A percentile compares a stretch with the other conserved stretches of the same genome.
Conservation (phyloP, 2,329 filamentous ascomycete genomes). For the Neocucurbitaria cava region DNA sequence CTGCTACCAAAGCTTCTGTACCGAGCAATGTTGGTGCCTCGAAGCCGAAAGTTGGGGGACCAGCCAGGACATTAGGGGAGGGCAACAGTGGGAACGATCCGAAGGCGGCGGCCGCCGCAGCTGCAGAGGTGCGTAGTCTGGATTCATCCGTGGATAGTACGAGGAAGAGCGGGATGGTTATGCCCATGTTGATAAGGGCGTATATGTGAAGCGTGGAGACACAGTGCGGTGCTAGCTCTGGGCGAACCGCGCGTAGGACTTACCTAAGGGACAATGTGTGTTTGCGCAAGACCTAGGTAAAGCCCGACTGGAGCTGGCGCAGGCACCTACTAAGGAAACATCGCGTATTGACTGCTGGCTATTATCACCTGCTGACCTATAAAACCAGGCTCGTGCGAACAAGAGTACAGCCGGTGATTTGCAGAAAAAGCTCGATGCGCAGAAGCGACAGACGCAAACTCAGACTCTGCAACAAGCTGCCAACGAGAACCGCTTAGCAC, state of each 20-base stretch:
- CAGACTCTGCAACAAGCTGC: slow-evolving; percentile 74
- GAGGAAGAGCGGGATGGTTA: slow-evolving; percentile 2
- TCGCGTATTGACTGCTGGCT: not conserved
- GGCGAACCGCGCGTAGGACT: slow-evolving; percentile 14
- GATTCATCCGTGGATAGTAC: not conserved
- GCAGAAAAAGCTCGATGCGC: slow-evolving; percentile 71
- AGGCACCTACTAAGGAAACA: not conserved
- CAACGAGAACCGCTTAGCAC: slow-evolving; percentile 67
- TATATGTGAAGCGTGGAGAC: not conserved
- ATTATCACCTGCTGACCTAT: slow-evolving; percentile 15
- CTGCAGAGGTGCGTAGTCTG: slow-evolving; percentile 75
- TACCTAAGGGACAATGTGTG: not conserved
- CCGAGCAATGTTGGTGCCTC: slow-evolving; percentile 35
- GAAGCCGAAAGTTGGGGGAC: slow-evolving; percentile 55
- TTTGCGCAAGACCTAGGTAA: not conserved
- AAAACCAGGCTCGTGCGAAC: slow-evolving; percentile 69
- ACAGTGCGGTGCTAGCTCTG: slow-evolving; percentile 6
- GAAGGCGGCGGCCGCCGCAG: slow-evolving; percentile 75
- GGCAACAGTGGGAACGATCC: slow-evolving; percentile 61
- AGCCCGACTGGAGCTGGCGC: slow-evolving; percentile 1
- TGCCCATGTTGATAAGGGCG: slow-evolving; percentile 18
- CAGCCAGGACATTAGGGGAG: slow-evolving; percentile 70
- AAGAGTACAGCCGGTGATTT: slow-evolving; percentile 60
- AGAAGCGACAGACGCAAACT: slow-evolving; percentile 75
- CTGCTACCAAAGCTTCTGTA: slow-evolving; percentile 52